phyloP scores from a whole-genome alignment of 176 grass and related monocot species.

The Carex scoparia region DNA sequence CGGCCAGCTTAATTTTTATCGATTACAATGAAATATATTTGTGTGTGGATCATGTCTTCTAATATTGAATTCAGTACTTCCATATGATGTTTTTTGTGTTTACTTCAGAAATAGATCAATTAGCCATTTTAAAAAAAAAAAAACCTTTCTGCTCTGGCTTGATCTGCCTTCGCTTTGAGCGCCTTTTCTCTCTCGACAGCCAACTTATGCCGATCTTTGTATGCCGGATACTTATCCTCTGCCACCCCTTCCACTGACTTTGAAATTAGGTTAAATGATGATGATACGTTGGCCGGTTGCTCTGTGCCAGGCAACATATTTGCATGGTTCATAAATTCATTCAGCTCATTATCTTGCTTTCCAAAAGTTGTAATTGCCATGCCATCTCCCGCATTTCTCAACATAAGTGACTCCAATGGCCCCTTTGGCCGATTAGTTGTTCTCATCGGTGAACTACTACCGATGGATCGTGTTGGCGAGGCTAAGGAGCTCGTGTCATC shows the following conservation, averaged over 20 bases:
- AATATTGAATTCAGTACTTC: neutral
- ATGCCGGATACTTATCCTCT: constrained; percentile 82
- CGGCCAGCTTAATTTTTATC: neutral
- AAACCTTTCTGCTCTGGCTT: constrained; percentile 71
- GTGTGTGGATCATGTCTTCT: neutral
- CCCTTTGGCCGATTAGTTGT: constrained; percentile 44
- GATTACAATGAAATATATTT: neutral
- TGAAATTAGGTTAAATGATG: constrained; percentile 75
- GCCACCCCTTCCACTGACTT: constrained; percentile 71
- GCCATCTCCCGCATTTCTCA: constrained; percentile 83
- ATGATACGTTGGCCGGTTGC: constrained; percentile 26
- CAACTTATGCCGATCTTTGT: constrained; percentile 81
- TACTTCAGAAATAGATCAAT: neutral
- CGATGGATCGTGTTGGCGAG: constrained; percentile 42
- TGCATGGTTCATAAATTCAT: constrained; percentile 37
- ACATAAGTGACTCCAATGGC: constrained; percentile 75
- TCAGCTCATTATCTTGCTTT: constrained; percentile 54
- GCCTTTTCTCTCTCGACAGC: constrained; percentile 75
- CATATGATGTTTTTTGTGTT: neutral
- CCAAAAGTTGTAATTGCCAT: constrained; percentile 81
- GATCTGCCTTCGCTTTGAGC: constrained; percentile 80
- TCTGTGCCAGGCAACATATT: constrained; percentile 28
- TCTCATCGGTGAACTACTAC: constrained; percentile 44
- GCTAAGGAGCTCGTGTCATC: constrained; percentile 46
- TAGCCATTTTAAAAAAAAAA: too few relatives aligned